phyloP scores from a whole-genome alignment of 192 early-diverging fungal species.

The Haplosporangium gracile region DNA sequence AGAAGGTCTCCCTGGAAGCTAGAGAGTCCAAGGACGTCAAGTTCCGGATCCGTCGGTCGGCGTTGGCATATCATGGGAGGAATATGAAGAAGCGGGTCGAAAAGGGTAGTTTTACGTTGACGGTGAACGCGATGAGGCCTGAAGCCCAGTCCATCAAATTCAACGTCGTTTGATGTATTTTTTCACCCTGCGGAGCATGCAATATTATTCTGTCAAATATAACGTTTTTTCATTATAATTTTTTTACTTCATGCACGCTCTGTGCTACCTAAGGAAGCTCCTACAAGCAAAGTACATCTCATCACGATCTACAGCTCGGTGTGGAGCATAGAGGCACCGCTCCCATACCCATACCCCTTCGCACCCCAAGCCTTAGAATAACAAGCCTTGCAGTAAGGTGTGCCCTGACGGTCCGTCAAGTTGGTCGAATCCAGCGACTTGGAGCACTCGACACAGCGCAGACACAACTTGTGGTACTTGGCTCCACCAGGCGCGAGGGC shows the following conservation, averaged over 20 bases:
- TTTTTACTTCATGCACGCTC: neutral
- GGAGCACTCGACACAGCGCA: conserved; percentile 65
- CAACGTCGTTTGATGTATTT: conserved; percentile 8
- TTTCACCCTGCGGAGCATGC: neutral
- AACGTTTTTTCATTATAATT: neutral
- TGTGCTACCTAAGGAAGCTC: neutral
- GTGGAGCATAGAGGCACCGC: conserved; percentile 57
- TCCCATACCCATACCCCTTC: conserved; percentile 60
- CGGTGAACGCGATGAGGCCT: conserved; percentile 53
- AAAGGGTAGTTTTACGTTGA: conserved; percentile 47
- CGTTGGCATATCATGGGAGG: conserved; percentile 35
- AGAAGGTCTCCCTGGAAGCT: conserved; percentile 60
- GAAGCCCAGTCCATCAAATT: conserved; percentile 48
- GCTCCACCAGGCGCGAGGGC: conserved; percentile 61
- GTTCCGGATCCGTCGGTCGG: conserved; percentile 55
- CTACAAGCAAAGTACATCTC: neutral
- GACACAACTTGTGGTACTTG: conserved; percentile 72
- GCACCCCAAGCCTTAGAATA: conserved; percentile 69
- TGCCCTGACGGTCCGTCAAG: conserved; percentile 65
- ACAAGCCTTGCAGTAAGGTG: conserved; percentile 66
- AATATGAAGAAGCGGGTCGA: conserved; percentile 26
- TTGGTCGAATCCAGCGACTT: conserved; percentile 69
- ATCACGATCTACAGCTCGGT: conserved; percentile 42
- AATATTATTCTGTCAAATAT: no score
- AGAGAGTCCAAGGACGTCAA: conserved; percentile 60